Base-by-base conservation (phyloP, 1,284 basidiomycete species). In the Sporisorium exsertum region DNA sequence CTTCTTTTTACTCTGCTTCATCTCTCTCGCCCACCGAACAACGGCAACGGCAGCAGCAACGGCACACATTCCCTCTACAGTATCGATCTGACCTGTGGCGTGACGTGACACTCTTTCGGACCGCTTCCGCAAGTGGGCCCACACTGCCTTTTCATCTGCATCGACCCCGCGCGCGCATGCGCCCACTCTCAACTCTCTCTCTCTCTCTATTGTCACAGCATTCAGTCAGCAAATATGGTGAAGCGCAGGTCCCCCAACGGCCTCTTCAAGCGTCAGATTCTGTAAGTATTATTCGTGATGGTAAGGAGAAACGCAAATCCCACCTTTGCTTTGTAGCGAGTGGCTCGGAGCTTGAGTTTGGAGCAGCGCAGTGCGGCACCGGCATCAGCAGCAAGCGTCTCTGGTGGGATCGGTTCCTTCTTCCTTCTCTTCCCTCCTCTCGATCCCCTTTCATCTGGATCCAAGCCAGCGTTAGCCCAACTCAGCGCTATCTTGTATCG, bases 261-360 rank as follows among this genome's bases (percentile, higher is more conserved):
- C 26, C 45, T 63, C 13, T 49, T 43, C 37, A 42, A 63, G 60
- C 60, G 60, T 63, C 60, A 63, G 60, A 27, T 20, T 50, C 33
- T 29, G 60, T 63, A 56, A 63, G 60, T 61, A 10, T 58, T 45
- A 4, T 29, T 24, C 37, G 15, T 15, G 24, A 47, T 15, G 18
- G 24, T 46, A 15, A 2, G 27, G 3, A 15, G 24, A 47, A 24
- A 24, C 13, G 26, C 26, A 29, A 29, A 49, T n/a, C 47, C 47
- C 27, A 49, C 47, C 37, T 40, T 47, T 10, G 29, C 29, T 47
- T 47, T 18, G 13, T n/a, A n/a, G n/a, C n/a, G n/a, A n/a, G n/a
- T n/a, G 27, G 45, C 45, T 24, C 27, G n/a, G 12, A 27, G 26
- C 12, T 46, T 12, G 35, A 35, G 35, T 4, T 40, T 40, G 16